A percentile compares a stretch with the other conserved stretches of the same genome.
These are phyloP conservation scores for Coniella vitis DNA, from an alignment of 2,329 filamentous ascomycete species.

Conservation along the genomic window DNA sequence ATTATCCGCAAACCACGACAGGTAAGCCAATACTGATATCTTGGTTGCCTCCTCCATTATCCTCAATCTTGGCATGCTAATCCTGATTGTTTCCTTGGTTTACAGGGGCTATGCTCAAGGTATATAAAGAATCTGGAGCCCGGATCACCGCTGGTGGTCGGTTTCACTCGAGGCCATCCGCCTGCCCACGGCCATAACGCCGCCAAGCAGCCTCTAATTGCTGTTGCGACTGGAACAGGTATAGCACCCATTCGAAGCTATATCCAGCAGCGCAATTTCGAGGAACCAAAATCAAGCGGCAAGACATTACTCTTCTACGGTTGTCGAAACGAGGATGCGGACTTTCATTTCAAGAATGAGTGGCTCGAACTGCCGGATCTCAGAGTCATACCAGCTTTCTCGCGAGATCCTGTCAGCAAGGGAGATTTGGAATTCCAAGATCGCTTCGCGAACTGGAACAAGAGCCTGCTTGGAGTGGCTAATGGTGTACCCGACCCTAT, in stretches of 20 bases:
- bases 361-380: constrained; percentile 45
- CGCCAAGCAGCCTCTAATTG: constrained; percentile 53
- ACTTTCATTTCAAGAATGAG: constrained; percentile 77
- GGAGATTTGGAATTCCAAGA: constrained; percentile 5
- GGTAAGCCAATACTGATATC: constrained; percentile 7
- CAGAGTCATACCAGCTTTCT: constrained; percentile 39
- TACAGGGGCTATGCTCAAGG: constrained; percentile 72
- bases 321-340: constrained; percentile 64
- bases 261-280: constrained; percentile 60
- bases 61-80: too few relatives aligned
- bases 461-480: not conserved
- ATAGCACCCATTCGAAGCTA: constrained; percentile 78
- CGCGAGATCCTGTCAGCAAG: constrained; percentile 31
- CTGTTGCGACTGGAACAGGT: constrained; percentile 81
- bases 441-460: constrained; percentile 3
- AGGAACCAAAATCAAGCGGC: constrained; percentile 27
- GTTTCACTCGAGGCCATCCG: constrained; percentile 44
- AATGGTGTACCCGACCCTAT: constrained; percentile 3
- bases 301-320: constrained; percentile 70
- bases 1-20: constrained; percentile 77
- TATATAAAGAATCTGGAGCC: constrained; percentile 64
- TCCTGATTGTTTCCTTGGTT: not conserved
- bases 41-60: too few relatives aligned
- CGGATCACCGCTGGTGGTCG: constrained; percentile 55
- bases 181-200: constrained; percentile 34